Percentiles rank a stretch among this genome's conserved stretches.
These are phyloP conservation scores for Zalaria sp. DNA, from an alignment of 2,329 filamentous ascomycete genomes.

Conservation along the genomic window DNA sequence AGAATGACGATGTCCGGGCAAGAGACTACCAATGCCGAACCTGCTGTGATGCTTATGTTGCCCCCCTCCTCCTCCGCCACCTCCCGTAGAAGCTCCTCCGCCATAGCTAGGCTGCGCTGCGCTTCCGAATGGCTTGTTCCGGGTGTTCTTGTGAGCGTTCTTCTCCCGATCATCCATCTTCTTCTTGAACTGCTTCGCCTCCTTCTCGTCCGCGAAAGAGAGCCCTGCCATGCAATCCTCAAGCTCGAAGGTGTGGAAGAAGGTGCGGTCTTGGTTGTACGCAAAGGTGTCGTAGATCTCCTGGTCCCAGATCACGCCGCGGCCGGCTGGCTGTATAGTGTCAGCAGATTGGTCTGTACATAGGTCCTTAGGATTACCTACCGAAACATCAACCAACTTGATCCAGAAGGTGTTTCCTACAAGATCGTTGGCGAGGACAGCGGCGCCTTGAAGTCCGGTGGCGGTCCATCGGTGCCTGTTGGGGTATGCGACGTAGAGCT, in stretches of 20 bases:
- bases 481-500: conserved; percentile 86
- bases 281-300: conserved; percentile 91
- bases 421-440: conserved; percentile 81
- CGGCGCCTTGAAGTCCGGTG: conserved; percentile 82
- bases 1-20: conserved; percentile 35
- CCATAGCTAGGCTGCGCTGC: conserved; percentile 20
- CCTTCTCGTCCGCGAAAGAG: conserved; percentile 93
- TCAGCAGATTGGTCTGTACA: conserved; percentile 2
- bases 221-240: conserved; percentile 82
- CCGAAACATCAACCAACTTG: conserved; percentile 93
- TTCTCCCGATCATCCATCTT: conserved; percentile 95
- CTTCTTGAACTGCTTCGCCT: conserved; percentile 92
- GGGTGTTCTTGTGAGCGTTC: conserved; percentile 81
- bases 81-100: conserved; percentile 13
- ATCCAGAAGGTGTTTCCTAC: conserved; percentile 95
- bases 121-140: conserved; percentile 55
- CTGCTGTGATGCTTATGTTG: conserved; percentile 29
- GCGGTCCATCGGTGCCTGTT: conserved; percentile 80
- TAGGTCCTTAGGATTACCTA: conserved; percentile 32
- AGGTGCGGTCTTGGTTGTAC: conserved; percentile 94
- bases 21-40: conserved; percentile 35
- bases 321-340: conserved; percentile 47
- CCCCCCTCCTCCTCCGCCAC: conserved; percentile 11
- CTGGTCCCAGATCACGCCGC: conserved; percentile 91
- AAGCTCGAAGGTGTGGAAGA: conserved; percentile 95